These are phyloP conservation scores for Luvunga scandens DNA, from an alignment of 345 rosid genomes.

Conservation along the genomic window DNA sequence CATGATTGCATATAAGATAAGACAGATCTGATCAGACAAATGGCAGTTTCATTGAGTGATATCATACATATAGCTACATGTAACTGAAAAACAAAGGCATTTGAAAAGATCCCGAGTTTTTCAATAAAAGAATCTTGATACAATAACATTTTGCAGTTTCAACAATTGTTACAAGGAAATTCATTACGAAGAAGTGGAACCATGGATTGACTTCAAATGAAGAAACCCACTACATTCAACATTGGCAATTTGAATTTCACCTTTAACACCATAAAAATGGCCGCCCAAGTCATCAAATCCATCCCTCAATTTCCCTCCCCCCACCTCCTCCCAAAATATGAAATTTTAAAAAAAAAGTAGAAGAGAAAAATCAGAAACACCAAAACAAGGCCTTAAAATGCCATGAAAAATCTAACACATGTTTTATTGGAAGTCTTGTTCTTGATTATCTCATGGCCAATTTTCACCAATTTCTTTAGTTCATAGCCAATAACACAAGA, in stretches of 20 bases:
- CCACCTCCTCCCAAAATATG: no score
- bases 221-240: no score
- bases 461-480: background rate
- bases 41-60: background rate
- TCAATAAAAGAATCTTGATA: no score
- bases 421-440: background rate
- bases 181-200: background rate
- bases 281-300: no score
- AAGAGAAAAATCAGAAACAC: background rate
- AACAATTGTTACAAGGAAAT: background rate
- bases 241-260: no score
- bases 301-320: no score
- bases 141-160: background rate
- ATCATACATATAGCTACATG: background rate
- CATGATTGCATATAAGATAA: conserved; percentile 16
- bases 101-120: background rate
- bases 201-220: background rate
- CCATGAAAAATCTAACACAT: background rate
- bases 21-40: background rate
- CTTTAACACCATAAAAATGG: no score
- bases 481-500: background rate
- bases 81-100: background rate
- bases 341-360: no score
- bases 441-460: background rate
- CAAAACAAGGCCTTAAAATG: background rate